Evolutionary conservation across 1,139 yeast species (phyloP).

Genomic region (Lipomyces yarrowii): DNA sequence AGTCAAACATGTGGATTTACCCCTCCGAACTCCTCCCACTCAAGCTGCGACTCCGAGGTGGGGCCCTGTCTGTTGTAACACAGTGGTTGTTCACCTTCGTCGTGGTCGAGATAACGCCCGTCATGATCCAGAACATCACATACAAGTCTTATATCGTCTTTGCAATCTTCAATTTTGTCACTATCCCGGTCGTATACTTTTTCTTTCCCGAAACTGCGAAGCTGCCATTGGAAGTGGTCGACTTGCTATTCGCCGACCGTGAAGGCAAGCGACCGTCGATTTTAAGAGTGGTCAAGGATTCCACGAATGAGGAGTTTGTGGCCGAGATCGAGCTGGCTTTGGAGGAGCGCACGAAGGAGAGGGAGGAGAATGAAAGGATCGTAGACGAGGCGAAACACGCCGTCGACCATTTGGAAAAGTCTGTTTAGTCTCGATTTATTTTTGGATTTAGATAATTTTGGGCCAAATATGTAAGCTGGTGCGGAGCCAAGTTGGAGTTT

Average conservation of each 20-base stretch:
- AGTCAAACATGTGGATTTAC: slow-evolving; percentile 31
- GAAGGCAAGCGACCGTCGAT: slow-evolving; percentile 20
- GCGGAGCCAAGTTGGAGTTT: no score
- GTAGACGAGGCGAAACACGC: slow-evolving; percentile 15
- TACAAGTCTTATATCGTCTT: slow-evolving; percentile 52
- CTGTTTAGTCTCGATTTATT: neutral
- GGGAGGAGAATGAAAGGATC: slow-evolving; percentile 13
- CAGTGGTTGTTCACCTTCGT: slow-evolving; percentile 31
- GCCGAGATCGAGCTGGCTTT: slow-evolving; percentile 15
- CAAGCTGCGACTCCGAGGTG: slow-evolving; percentile 30
- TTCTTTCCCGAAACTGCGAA: slow-evolving; percentile 82
- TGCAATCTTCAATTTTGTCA: slow-evolving; percentile 45
- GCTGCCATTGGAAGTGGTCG: slow-evolving; percentile 29
- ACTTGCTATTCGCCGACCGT: slow-evolving; percentile 25
- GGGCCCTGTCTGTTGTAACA: slow-evolving; percentile 30
- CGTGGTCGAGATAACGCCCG: slow-evolving; percentile 50
- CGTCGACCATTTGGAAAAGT: slow-evolving; percentile 13
- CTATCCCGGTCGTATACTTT: slow-evolving; percentile 57
- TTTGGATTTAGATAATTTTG: neutral
- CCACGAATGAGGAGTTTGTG: slow-evolving; percentile 17
- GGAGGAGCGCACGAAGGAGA: slow-evolving; percentile 10
- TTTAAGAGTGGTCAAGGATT: slow-evolving; percentile 21
- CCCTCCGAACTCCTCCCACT: slow-evolving; percentile 32
- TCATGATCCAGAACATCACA: slow-evolving; percentile 50
- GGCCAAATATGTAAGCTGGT: neutral